Percentiles rank a stretch among this genome's conserved stretches.
Conservation (phyloP, 306 rosid species). For the Lathyrus aphaca region DNA sequence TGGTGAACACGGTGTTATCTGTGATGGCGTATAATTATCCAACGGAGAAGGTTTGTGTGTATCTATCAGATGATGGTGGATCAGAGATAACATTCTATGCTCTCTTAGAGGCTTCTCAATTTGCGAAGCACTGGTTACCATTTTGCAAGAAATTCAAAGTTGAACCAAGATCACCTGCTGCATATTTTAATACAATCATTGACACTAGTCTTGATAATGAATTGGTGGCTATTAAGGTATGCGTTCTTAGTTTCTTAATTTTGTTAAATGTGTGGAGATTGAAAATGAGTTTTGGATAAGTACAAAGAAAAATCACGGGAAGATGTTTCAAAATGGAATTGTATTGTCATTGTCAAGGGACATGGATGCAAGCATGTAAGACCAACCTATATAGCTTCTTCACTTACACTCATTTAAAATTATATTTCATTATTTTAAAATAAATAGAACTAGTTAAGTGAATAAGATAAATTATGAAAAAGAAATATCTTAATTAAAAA, state of each 20-base stretch:
- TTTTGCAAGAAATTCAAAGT: constrained; percentile 63
- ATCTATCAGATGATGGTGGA: constrained; percentile 80
- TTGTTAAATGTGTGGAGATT: no score
- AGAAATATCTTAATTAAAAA: no score
- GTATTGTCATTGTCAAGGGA: no score
- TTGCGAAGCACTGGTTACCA: constrained; percentile 87
- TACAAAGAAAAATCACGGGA: no score
- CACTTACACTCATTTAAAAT: no score
- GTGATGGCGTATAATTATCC: constrained; percentile 84
- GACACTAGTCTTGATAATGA: constrained; percentile 31
- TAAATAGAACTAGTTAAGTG: no score
- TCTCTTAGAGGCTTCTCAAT: constrained; percentile 59
- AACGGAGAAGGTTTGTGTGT: constrained; percentile 66
- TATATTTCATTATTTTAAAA: no score
- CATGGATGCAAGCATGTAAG: no score
- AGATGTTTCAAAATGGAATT: no score
- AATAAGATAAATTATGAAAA: no score
- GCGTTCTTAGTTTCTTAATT: background rate
- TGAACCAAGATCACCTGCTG: constrained; percentile 80
- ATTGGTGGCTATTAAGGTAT: constrained; percentile 49
- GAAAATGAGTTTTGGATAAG: no score
- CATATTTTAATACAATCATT: constrained; percentile 45
- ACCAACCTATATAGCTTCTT: no score
- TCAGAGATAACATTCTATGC: constrained; percentile 73
- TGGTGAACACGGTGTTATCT: constrained; percentile 72